Evolutionary conservation across 179 eudicot species (phyloP).

Genomic region (Sideroxylon spinosum): DNA sequence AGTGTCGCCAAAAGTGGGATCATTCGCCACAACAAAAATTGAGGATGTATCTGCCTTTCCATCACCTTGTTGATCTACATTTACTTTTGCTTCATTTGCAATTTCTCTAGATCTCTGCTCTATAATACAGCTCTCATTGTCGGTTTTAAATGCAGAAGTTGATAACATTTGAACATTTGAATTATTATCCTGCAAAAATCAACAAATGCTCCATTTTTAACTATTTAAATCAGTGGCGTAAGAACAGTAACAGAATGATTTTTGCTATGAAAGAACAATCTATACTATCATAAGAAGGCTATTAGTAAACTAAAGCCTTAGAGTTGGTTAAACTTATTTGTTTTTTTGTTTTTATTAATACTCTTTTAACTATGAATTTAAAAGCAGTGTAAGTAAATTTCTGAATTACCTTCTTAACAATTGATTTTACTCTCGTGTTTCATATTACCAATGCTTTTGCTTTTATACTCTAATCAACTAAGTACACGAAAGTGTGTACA

Average conservation of each 20-base stretch:
- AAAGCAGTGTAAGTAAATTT: no score
- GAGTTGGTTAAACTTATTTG: no score
- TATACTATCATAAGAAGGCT: no score
- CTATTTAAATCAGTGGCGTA: slow-evolving; percentile 8
- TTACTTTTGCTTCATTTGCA: slow-evolving; percentile 25
- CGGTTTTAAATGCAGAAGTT: slow-evolving; percentile 26
- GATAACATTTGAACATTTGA: slow-evolving; percentile 29
- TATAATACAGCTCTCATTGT: slow-evolving; percentile 24
- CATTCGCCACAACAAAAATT: slow-evolving; percentile 30
- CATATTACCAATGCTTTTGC: no score
- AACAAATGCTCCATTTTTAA: not conserved
- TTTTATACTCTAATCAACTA: no score
- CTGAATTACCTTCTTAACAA: no score
- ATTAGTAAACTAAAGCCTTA: no score
- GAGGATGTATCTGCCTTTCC: slow-evolving; percentile 40
- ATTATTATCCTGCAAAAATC: slow-evolving; percentile 37
- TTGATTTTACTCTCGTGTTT: no score
- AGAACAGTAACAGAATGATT: not conserved
- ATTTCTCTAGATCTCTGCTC: slow-evolving; percentile 29
- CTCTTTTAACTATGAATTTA: no score
- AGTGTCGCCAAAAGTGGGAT: slow-evolving; percentile 27
- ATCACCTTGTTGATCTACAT: slow-evolving; percentile 34
- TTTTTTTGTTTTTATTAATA: no score
- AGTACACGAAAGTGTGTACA: no score
- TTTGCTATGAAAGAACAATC: not conserved